Evolutionary conservation across 208 protist genomes (phyloP).

Genomic region (Crithidia fasciculata): DNA sequence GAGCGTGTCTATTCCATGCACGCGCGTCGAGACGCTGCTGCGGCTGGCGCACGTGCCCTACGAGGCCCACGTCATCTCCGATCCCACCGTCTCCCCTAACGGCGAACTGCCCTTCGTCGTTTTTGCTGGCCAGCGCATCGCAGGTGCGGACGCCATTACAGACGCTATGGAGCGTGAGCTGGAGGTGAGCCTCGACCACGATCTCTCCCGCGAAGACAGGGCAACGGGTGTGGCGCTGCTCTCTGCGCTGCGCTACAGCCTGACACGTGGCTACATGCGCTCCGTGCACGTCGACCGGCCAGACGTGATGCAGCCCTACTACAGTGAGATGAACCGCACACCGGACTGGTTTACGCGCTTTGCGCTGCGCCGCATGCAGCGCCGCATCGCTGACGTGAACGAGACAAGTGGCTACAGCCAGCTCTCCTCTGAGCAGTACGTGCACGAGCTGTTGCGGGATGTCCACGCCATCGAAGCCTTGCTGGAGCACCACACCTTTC

Average conservation of each 20-base stretch:
- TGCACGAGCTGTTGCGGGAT: conserved; percentile 41
- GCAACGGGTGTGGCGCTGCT: conserved; percentile 45
- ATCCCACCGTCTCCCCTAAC: conserved; percentile 42
- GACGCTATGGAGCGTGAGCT: conserved; percentile 37
- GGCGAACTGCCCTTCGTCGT: conserved; percentile 47
- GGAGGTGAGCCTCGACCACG: conserved; percentile 38
- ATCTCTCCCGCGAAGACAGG: conserved; percentile 32
- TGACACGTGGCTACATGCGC: conserved; percentile 40
- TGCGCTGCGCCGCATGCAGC: conserved; percentile 37
- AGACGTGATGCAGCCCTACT: conserved; percentile 47
- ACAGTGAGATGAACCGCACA: conserved; percentile 46
- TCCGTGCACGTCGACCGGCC: conserved; percentile 38
- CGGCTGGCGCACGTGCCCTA: conserved; percentile 56
- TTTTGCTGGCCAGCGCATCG: conserved; percentile 33
- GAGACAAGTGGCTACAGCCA: conserved; percentile 43
- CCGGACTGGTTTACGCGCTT: conserved; percentile 38
- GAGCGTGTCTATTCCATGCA: conserved; percentile 45
- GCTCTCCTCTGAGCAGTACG: conserved; percentile 48
- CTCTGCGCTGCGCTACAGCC: conserved; percentile 37
- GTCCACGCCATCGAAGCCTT: conserved; percentile 47
- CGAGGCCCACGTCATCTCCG: conserved; percentile 41
- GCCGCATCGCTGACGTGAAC: conserved; percentile 19
- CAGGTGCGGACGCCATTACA: conserved; percentile 32
- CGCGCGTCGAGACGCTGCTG: conserved; percentile 58
- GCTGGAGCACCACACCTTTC: conserved; percentile 38